Conservation (phyloP, 257 asterid species). For the Przewalskia tangutica region DNA sequence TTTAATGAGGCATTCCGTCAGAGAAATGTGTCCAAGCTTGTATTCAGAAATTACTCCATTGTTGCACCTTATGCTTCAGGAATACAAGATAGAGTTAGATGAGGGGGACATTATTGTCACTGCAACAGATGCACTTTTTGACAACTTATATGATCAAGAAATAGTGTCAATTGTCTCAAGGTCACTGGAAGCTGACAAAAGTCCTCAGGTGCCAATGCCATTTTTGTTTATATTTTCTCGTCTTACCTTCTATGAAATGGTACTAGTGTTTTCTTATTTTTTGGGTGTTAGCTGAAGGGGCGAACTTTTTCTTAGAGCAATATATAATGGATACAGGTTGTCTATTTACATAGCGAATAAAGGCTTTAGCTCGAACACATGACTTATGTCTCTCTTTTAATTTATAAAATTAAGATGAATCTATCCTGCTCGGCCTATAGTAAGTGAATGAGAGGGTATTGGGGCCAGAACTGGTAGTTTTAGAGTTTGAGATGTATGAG, state of each 20-base stretch:
- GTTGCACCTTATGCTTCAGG: slow-evolving; percentile 28
- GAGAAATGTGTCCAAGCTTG: background rate
- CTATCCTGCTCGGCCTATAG: background rate
- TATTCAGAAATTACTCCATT: background rate
- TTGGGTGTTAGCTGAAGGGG: background rate
- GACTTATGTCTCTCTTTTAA: background rate
- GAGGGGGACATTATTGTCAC: slow-evolving; percentile 57
- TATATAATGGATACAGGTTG: background rate
- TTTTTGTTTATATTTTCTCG: background rate
- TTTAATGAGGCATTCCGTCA: background rate
- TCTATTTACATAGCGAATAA: background rate
- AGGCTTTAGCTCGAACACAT: background rate
- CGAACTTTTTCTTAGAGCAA: background rate
- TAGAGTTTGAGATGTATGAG: background rate
- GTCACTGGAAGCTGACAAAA: slow-evolving; percentile 37
- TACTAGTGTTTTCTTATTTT: background rate
- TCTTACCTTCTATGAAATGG: background rate
- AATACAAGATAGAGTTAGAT: slow-evolving; percentile 46
- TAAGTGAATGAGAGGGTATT: background rate
- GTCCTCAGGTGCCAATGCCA: slow-evolving; percentile 35
- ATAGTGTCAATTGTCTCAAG: slow-evolving; percentile 39
- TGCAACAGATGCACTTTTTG: slow-evolving; percentile 78
- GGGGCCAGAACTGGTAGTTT: background rate
- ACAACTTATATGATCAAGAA: slow-evolving; percentile 70
- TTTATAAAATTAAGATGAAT: background rate